Evolutionary conservation across 2,329 filamentous ascomycete species (phyloP).

Genomic region (Triangularia verruculosa): DNA sequence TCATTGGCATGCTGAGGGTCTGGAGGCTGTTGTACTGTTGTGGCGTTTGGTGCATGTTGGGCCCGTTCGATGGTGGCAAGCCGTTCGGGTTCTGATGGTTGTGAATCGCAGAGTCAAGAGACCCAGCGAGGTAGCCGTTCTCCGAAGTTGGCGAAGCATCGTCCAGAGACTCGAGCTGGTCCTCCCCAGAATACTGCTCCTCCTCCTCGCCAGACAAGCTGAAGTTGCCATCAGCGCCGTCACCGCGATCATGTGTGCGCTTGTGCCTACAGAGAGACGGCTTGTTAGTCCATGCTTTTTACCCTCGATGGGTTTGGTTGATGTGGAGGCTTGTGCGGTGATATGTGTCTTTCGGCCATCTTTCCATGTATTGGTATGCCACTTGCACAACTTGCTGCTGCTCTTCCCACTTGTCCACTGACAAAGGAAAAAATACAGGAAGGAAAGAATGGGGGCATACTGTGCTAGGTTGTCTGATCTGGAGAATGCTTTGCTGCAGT

Average conservation of each 20-base stretch:
- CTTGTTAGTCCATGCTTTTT: conserved; percentile 36
- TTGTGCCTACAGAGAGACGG: conserved; percentile 71
- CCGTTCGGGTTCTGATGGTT: conserved; percentile 30
- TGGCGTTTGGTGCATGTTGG: conserved; percentile 35
- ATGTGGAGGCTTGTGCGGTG: conserved; percentile 35
- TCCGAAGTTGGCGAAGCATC: conserved; percentile 74
- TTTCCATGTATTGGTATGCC: conserved; percentile 35
- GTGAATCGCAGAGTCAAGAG: conserved; percentile 47
- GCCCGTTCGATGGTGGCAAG: conserved; percentile 30
- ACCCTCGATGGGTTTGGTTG: conserved; percentile 16
- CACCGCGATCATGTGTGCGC: conserved; percentile 64
- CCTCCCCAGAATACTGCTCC: conserved; percentile 78
- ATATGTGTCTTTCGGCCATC: conserved; percentile 33
- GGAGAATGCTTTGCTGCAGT: conserved; percentile 98
- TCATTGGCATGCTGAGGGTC: conserved; percentile 63
- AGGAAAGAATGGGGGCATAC: conserved; percentile 56
- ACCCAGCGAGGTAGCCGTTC: conserved; percentile 56
- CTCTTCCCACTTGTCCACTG: conserved; percentile 35
- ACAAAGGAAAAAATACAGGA: conserved; percentile 35
- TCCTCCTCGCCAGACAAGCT: conserved; percentile 78
- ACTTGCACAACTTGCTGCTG: conserved; percentile 41
- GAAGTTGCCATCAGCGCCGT: conserved; percentile 56
- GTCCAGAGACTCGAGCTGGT: conserved; percentile 76
- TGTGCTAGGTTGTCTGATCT: conserved; percentile 98
- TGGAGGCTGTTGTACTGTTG: conserved; percentile 51